Conservation (phyloP, 1,284 basidiomycete genomes). For the Ustilago xerochloae region DNA sequence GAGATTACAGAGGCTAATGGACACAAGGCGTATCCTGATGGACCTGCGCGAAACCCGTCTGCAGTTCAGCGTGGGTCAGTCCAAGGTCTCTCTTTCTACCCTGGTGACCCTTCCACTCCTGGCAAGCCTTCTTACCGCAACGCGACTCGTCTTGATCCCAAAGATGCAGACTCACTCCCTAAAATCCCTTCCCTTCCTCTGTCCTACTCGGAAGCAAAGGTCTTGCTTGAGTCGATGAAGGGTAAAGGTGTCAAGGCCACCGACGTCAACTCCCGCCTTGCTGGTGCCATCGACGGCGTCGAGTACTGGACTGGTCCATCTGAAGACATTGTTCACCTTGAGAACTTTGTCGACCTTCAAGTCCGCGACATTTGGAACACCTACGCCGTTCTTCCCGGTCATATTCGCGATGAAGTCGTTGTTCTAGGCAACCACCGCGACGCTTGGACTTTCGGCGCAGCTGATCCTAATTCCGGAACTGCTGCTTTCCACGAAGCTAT, state of each 20-base stretch:
- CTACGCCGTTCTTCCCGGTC: slow-evolving; percentile 89
- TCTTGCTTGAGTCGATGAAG: slow-evolving; percentile 69
- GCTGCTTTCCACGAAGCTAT: slow-evolving; percentile 86
- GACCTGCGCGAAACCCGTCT: slow-evolving; percentile 85
- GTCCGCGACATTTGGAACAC: slow-evolving; percentile 75
- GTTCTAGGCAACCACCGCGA: slow-evolving; percentile 75
- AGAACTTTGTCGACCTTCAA: slow-evolving; percentile 52
- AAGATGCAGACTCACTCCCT: slow-evolving; percentile 78
- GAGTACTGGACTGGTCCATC: slow-evolving; percentile 71
- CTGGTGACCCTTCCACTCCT: slow-evolving; percentile 85
- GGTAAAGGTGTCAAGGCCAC: slow-evolving; percentile 70
- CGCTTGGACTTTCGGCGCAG: slow-evolving; percentile 71
- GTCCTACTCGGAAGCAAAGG: slow-evolving; percentile 71
- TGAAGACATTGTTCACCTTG: slow-evolving; percentile 48
- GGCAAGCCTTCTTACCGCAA: slow-evolving; percentile 87
- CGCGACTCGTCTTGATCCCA: slow-evolving; percentile 73
- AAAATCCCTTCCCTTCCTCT: slow-evolving; percentile 80
- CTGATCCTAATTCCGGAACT: slow-evolving; percentile 88
- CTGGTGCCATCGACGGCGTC: slow-evolving; percentile 71
- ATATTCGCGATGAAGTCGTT: slow-evolving; percentile 82
- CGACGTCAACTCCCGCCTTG: slow-evolving; percentile 74
- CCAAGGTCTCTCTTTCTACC: slow-evolving; percentile 82
- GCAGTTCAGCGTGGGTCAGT: slow-evolving; percentile 79
- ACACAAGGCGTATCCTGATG: slow-evolving; percentile 76
- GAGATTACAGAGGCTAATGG: slow-evolving; percentile 79